Evolutionary conservation across 352 stramenopile genomes (phyloP), one percentile per base, ranked within the genome.

Genomic region (Pythium dissotocum): DNA sequence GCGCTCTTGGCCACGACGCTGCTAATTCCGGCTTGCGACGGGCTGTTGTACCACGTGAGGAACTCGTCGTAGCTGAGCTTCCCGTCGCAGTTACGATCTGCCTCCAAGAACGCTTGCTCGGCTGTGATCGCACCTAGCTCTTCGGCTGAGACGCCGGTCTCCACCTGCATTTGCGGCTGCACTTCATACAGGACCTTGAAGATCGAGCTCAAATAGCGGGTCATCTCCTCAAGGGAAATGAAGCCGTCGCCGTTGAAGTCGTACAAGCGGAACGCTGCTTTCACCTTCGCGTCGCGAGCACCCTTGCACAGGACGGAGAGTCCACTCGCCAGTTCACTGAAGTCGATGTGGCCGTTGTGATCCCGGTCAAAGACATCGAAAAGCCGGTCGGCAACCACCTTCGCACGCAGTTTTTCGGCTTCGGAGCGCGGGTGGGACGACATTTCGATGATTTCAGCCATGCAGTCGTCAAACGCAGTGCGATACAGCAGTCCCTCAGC

Each of bases 21-120:
- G 57, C 80, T 90, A 46, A 93, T 90, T 21, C 85, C 83, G 13
- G 79, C 79, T 33, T 88, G 82, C 2, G 82, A 82, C 1, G 84
- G 80, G 14, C 82, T 87, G 53, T 84, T 90, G 70, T 95, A 97
- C 89, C 89, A 97, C 10, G 70, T 85, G 55, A 93, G 70, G 55
- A 97, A 97, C 48, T 97, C 88, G 32, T 96, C 85, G 57, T 95
- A 95, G 57, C 85, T 94, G 16, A 97, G 66, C 40, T 93, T 90
- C 26, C 87, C 88, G 54, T 96, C 86, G 32, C 83, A 67, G 46
- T 95, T 90, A 2, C 77, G 67, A 42, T 97, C 86, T 7, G 88
- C 88, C 78, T 97, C 87, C 9, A 88, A 48, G 65, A 97, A 97
- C 9, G 85, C 89, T 57, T 95, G 86, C 59, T 95, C 85, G 2